Evolutionary conservation across 495 filamentous ascomycete species (phyloP).

Genomic region (Apiosordaria backusii): DNA sequence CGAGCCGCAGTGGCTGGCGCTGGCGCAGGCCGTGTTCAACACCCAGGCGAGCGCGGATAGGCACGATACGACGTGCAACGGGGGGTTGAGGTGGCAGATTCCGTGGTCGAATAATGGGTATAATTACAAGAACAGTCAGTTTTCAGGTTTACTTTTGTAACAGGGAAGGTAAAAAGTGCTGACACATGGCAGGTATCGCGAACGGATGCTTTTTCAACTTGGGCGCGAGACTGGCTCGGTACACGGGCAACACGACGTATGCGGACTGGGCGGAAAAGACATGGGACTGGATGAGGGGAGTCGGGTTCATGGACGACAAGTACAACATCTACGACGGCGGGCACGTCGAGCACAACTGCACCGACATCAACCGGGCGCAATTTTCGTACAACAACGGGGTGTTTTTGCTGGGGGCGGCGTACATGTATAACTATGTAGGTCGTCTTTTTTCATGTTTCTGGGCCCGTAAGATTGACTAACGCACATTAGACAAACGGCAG

Average conservation of each 20-base stretch:
- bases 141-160: neutral
- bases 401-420: conserved; percentile 67
- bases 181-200: conserved; percentile 51
- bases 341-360: conserved; percentile 61
- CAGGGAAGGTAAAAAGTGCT: conserved; percentile 7
- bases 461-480: conserved; percentile 5
- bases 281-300: conserved; percentile 65
- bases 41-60: conserved; percentile 53
- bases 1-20: conserved; percentile 64
- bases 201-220: conserved; percentile 87
- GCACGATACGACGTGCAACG: conserved; percentile 64
- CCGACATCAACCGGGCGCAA: conserved; percentile 57
- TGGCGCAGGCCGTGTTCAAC: conserved; percentile 78
- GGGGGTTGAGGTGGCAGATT: conserved; percentile 83
- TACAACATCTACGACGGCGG: conserved; percentile 75
- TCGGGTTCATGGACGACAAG: conserved; percentile 60
- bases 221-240: conserved; percentile 70
- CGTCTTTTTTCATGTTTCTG: neutral
- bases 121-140: conserved; percentile 78
- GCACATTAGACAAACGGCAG: conserved; percentile 51
- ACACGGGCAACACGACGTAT: conserved; percentile 76
- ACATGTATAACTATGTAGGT: conserved; percentile 71
- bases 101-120: conserved; percentile 73
- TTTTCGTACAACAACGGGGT: conserved; percentile 80
- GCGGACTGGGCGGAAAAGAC: conserved; percentile 67